Base-by-base conservation (phyloP, 2,329 filamentous ascomycete species). In the Fusarium multiceps region DNA sequence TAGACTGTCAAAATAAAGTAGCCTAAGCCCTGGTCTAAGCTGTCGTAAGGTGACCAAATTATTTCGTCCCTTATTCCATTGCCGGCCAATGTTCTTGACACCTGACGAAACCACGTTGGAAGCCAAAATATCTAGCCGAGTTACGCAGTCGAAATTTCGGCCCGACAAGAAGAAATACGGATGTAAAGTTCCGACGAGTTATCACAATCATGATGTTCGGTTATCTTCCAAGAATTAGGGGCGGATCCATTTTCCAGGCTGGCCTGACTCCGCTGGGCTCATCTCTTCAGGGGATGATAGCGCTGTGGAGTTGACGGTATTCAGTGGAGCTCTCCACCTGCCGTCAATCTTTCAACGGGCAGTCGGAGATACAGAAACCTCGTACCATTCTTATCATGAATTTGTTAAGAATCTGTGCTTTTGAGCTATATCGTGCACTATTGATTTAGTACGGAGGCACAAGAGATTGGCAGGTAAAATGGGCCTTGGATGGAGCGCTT, bases 111-210 rank as follows among this genome's bases (percentile, higher is more conserved):
- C 8, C 20, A 8, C 3, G 4, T 2, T 37, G 20, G 11, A 16
- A 27, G 18, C 34, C 55, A 37, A 45, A 18, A 43, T 50, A 14
- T 46, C 5, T 40, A 18, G n/a, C 45, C 14, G 12, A 18, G 41
- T 25, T 34, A 34, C 6, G 34, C 25, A n/a, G 23, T 21, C 13
- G 9, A 45, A 40, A 4, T 4, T 59, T 53, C 59, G 59, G 60
- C 5, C 59, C 60, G 60, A 57, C 32, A 47, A 14, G 12, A 60
- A 18, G 27, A 16, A 21, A 47, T 32, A 43, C 28, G 28, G 20
- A 32, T 20, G 21, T 49, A 28, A n/a, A 21, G 16, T 9, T 21
- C 13, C 13, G 28, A 20, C 16, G 21, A 49, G 7, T 30, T 32
- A 16, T 23, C n/a, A 18, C 21, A 43, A 43, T 16, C 8, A 20